These are phyloP conservation scores for Fusarium ambrosium DNA, from an alignment of 2,329 filamentous ascomycete genomes.

Conservation along the genomic window DNA sequence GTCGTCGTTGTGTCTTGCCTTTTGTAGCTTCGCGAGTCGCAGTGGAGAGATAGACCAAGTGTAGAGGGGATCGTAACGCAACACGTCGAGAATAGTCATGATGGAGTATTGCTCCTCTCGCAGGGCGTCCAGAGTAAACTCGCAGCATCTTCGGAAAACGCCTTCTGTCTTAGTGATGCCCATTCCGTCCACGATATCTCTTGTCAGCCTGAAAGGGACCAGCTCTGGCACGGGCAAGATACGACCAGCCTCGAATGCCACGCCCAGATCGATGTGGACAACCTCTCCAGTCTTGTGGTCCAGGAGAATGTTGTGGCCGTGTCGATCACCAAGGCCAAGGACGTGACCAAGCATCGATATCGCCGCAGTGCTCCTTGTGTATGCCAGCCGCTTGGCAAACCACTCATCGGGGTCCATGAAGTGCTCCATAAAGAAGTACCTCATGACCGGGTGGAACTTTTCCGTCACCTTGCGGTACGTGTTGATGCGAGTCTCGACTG, in stretches of 20 bases:
- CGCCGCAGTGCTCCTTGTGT: slow-evolving; percentile 92
- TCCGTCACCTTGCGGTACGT: slow-evolving; percentile 84
- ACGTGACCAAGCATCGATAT: slow-evolving; percentile 96
- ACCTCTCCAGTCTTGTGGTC: slow-evolving; percentile 92
- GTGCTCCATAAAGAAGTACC: slow-evolving; percentile 96
- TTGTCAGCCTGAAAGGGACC: slow-evolving; percentile 93
- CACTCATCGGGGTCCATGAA: slow-evolving; percentile 96
- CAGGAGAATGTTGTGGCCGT: slow-evolving; percentile 96
- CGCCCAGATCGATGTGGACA: slow-evolving; percentile 96
- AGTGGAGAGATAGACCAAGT: slow-evolving; percentile 90
- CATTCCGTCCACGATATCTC: slow-evolving; percentile 97
- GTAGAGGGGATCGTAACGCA: slow-evolving; percentile 98
- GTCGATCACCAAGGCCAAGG: slow-evolving; percentile 91
- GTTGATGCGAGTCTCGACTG: slow-evolving; percentile 77
- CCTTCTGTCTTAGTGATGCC: slow-evolving; percentile 95
- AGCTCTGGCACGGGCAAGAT: slow-evolving; percentile 96
- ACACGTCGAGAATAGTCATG: slow-evolving; percentile 97
- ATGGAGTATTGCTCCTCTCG: slow-evolving; percentile 97
- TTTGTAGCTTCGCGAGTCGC: slow-evolving; percentile 74
- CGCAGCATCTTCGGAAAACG: slow-evolving; percentile 96
- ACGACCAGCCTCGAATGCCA: slow-evolving; percentile 96
- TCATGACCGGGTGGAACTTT: slow-evolving; percentile 91
- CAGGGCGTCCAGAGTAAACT: slow-evolving; percentile 94
- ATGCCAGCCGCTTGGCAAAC: slow-evolving; percentile 90
- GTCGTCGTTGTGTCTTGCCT: slow-evolving; percentile 68